Evolutionary conservation across 2,329 filamentous ascomycete species (phyloP), one percentile per base, ranked within the genome.

Genomic region (Geoglossum cookeanum): DNA sequence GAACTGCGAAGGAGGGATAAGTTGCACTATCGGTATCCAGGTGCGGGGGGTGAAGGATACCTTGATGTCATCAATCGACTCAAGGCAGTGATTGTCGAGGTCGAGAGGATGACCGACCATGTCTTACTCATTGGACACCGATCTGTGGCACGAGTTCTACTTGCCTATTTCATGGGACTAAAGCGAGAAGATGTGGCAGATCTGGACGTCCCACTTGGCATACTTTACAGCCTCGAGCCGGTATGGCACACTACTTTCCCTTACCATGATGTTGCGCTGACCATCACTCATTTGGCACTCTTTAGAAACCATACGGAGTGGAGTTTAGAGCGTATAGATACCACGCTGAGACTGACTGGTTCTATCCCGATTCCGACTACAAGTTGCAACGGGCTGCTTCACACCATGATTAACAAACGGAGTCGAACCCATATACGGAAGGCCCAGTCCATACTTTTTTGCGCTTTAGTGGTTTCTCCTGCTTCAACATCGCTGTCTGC

Each of bases 291-390:
- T 35, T 39, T 8, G 32, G 13, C 27, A 30, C 37, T 58, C 15
- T 57, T 22, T 59, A 72, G 61, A 96, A 96, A 75, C 92, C 92
- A 0, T 98, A 98, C 63, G 92, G 92, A 13, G 90, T 96, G 59
- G 91, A 95, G 60, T 96, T 97, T 73, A 91, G 94, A 68, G 91
- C 89, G 0, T 98, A 94, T 74, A 80, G 83, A 60, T 98, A 95
- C 72, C 87, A 95, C 66, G 79, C 87, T 60, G 74, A 77, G 2
- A 78, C 73, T 22, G 81, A 84, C 61, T 88, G 84, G 78, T 98
- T 98, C 64, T 82, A 92, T 59, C 83, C 92, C 67, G 71, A 94
- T 51, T 85, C 84, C n/a, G 77, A 90, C 65, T 97, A 92, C 71
- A 81, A 85, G 69, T 78, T 92, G 33, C 79, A 79, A 61, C 78